A percentile compares a stretch with the other conserved stretches of the same genome.
Evolutionary conservation across 2,329 filamentous ascomycete species (phyloP).

Genomic region (Nemania sp.): DNA sequence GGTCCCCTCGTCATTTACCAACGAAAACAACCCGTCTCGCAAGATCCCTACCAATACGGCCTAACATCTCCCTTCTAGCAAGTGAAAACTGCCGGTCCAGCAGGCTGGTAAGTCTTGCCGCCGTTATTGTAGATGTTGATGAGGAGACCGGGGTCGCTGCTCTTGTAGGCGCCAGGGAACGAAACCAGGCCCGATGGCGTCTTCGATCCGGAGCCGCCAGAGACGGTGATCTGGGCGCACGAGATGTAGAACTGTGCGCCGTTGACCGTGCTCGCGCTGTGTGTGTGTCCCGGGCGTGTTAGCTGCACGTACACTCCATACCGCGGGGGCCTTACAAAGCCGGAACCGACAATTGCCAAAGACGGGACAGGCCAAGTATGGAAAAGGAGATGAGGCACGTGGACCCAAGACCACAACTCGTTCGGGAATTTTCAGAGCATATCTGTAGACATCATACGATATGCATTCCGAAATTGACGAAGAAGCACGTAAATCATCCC

Average conservation of each 20-base stretch:
- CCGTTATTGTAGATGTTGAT: constrained; percentile 41
- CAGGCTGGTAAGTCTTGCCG: constrained; percentile 34
- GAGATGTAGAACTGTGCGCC: constrained; percentile 44
- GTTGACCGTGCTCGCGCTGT: constrained; percentile 33
- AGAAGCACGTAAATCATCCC: neutral
- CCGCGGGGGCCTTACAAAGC: too few species aligned
- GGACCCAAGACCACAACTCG: too few species aligned
- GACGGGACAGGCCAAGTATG: too few species aligned
- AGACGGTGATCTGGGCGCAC: constrained; percentile 41
- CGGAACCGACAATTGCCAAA: too few species aligned
- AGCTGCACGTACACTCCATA: neutral
- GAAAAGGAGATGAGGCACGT: too few species aligned
- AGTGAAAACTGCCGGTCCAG: constrained; percentile 25
- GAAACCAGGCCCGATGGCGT: constrained; percentile 35
- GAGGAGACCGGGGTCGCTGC: constrained; percentile 39
- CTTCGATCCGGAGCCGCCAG: constrained; percentile 38
- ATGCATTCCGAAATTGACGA: neutral
- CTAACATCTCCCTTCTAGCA: constrained; percentile 1
- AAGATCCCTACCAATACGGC: neutral
- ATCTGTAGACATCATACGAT: neutral
- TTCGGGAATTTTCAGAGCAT: too few species aligned
- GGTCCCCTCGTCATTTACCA: too few species aligned
- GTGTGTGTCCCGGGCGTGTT: neutral
- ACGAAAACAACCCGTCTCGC: neutral
- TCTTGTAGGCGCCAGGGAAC: constrained; percentile 44